Base-by-base conservation (phyloP, 805 yeast genomes). In the Starmera amethionina region DNA sequence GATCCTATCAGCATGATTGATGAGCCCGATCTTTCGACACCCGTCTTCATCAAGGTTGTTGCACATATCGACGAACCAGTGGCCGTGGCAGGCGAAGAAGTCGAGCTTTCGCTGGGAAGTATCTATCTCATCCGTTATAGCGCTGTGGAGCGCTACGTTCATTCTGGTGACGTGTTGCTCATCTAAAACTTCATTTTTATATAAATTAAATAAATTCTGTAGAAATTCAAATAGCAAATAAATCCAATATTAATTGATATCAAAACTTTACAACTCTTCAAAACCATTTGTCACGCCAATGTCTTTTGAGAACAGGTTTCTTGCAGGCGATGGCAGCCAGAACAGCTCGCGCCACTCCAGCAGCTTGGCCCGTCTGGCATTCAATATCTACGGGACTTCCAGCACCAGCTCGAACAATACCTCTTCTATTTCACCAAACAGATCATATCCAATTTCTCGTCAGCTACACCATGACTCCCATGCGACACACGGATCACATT, bases 1-100 rank as follows among this genome's bases (percentile, higher is more conserved):
- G 85, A 81, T 22, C 75, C 73, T 12, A 56, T 80, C 12, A 67
- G 75, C 8, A 89, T 93, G 97, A 67, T 90, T 3, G 82, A 77
- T 13, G 71, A 70, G 44, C 97, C 97, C 0, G 84, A 84, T 37
- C 49, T 83, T 54, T 72, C 82, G 46, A 73, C 69, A 43, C 84
- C 93, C 7, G 97, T 93, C 1, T 88, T 87, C 51, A 65, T 89
- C 10, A 68, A 74, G 36, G 81, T 76, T 1, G 40, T 62, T n/a
- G 27, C 27, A 22, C 27, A 22, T 22, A 52, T 51, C 29, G 67
- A 64, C 11, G 55, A 59, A 19, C 60, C 59, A 55, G 63, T 3
- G 64, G 76, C 0, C 51, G 56, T 11, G 77, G 72, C 18, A 22
- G 74, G 66, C 19, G 82, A 77, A 46, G 75, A 70, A 39, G 66